Percentiles rank a stretch among this genome's conserved stretches.
phyloP scores from a whole-genome alignment of 1,284 basidiomycete genomes.

The Apiotrichum akiyoshidainum region DNA sequence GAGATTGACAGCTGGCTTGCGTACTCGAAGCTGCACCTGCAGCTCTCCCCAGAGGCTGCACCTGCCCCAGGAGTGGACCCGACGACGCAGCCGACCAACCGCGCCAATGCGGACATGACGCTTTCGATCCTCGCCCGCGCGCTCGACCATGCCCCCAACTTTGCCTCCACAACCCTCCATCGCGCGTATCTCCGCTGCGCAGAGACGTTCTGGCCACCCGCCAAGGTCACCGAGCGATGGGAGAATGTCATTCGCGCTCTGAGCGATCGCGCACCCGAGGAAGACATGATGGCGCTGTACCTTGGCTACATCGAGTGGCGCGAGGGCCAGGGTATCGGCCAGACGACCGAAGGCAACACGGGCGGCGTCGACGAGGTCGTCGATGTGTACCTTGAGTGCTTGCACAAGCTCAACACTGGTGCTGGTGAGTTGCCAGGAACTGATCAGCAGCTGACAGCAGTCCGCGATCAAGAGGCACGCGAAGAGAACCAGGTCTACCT shows the following conservation, averaged over 20 bases:
- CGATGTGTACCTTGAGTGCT: constrained; percentile 41
- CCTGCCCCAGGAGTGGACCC: constrained; percentile 1
- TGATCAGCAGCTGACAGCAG: constrained; percentile 1
- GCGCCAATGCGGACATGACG: constrained; percentile 43
- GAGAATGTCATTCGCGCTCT: constrained; percentile 37
- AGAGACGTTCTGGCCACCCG: constrained; percentile 36
- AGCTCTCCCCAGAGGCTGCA: constrained; percentile 5
- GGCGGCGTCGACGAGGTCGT: constrained; percentile 44
- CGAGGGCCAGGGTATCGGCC: constrained; percentile 42
- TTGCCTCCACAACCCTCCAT: constrained; percentile 31
- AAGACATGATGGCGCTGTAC: constrained; percentile 41
- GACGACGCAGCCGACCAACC: constrained; percentile 11
- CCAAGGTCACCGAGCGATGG: constrained; percentile 44
- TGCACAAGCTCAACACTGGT: constrained; percentile 23
- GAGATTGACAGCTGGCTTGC: constrained; percentile 42
- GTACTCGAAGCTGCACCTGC: constrained; percentile 41
- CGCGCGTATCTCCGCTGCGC: constrained; percentile 42
- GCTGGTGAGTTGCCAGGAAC: constrained; percentile 1
- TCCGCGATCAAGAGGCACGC: constrained; percentile 17
- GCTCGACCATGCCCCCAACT: constrained; percentile 32
- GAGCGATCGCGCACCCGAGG: constrained; percentile 17
- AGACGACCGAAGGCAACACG: constrained; percentile 11
- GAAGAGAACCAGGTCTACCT: constrained; percentile 49
- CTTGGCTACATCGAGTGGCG: constrained; percentile 46
- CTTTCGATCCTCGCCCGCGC: constrained; percentile 44